A percentile compares a stretch with the other conserved stretches of the same genome.
phyloP scores from a whole-genome alignment of 352 stramenopile species.

The Phytophthora pinifolia region DNA sequence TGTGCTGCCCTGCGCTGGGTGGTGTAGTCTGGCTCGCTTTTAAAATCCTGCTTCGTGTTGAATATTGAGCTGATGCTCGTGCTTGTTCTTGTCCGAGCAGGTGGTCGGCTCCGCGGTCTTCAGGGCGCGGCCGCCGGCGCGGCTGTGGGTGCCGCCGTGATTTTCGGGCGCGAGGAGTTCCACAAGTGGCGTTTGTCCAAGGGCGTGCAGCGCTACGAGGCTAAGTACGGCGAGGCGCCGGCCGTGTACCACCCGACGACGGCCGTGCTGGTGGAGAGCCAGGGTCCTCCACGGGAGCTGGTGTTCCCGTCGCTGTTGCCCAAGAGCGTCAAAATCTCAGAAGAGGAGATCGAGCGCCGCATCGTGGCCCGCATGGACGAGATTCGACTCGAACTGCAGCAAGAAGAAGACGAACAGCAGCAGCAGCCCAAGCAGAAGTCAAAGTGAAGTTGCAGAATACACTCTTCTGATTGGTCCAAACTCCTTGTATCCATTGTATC shows the following conservation, averaged over 20 bases:
- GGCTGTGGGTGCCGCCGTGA: constrained; percentile 53
- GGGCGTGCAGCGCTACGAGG: constrained; percentile 74
- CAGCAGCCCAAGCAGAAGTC: not conserved
- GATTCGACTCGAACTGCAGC: constrained; percentile 42
- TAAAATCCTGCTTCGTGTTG: no score
- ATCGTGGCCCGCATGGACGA: constrained; percentile 75
- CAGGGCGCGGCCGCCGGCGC: constrained; percentile 68
- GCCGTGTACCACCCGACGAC: constrained; percentile 67
- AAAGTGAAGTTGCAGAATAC: constrained; percentile 11
- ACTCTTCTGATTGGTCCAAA: not conserved
- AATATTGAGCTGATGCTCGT: not conserved
- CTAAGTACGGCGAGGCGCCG: constrained; percentile 72
- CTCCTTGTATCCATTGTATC: not conserved
- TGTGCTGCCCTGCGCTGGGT: not conserved
- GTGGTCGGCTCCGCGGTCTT: constrained; percentile 62
- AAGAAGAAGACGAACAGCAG: constrained; percentile 21
- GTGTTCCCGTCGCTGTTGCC: constrained; percentile 77
- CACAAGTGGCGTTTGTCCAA: constrained; percentile 74
- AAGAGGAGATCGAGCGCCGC: constrained; percentile 80
- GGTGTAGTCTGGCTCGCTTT: no score
- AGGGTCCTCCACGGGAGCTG: constrained; percentile 51
- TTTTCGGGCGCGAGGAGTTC: constrained; percentile 74
- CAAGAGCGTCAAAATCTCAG: constrained; percentile 60
- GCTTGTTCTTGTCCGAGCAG: constrained; percentile 25
- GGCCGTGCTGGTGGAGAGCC: constrained; percentile 58